Evolutionary conservation across 2,329 filamentous ascomycete genomes (phyloP), one percentile per base, ranked within the genome.

Genomic region (Sarocladium kiliense): DNA sequence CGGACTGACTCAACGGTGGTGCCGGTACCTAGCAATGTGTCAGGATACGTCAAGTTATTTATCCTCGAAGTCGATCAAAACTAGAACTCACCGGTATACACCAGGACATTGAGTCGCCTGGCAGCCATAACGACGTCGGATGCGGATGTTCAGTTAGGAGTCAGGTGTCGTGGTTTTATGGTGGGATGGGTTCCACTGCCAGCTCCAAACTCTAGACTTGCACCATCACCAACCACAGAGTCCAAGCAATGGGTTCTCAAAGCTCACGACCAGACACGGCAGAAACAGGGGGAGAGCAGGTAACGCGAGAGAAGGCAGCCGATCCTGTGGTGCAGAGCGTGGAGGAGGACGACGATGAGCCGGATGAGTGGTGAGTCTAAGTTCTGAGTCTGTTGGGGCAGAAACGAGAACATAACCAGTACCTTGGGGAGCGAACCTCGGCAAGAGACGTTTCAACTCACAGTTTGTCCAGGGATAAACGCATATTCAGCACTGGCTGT

Each of bases 401-500:
- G 6, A 41, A 39, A 4, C 10, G 34, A 45, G 53, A 21, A 10
- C 5, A 25, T 12, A 11, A 18, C 18, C 18, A 10, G 9, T 25
- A 25, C 3, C 41, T 9, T 21, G 21, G 21, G 41, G 18, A 44
- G 41, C 6, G 45, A 18, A 45, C 11, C 5, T 50, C 23, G 37
- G 30, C 30, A 32, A 32, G 14, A 25, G 23, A 49, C 26, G 16
- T 32, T 25, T 23, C 26, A 12, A 7, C 23, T 30, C 6, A 49
- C 23, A 3, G 26, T 30, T 4, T 4, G 2, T 63, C 57, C 68
- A 97, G 93, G 93, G 92, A 97, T 77, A 93, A 96, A 81, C 82
- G 94, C 68, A 97, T 97, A 71, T 96, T 91, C 77, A 96, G 91
- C 77, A 97, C 93, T 2, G 94, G 93, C 57, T 97, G 93, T 67